Conservation (phyloP, 139 green algal genomes). For the Mesotaenium endlicherianum region DNA sequence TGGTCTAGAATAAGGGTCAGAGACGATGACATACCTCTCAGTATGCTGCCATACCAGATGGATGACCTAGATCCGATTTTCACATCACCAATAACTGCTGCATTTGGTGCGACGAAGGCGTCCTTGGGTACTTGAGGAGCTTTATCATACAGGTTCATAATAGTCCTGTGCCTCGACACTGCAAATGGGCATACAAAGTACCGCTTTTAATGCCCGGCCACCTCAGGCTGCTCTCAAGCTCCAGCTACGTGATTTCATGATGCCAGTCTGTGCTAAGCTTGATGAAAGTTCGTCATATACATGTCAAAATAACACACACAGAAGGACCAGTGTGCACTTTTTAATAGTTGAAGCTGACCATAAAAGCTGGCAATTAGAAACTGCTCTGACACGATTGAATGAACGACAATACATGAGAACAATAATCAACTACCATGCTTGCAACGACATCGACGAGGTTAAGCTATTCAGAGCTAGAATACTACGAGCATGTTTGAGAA, state of each 20-base stretch:
- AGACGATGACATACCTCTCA: conserved; percentile 79
- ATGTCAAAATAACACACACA: too few relatives aligned
- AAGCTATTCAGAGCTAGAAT: not conserved
- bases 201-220: too few relatives aligned
- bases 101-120: conserved; percentile 85
- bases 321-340: too few relatives aligned
- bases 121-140: conserved; percentile 62
- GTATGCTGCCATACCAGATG: conserved; percentile 86
- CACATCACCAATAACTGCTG: conserved; percentile 83
- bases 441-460: not conserved
- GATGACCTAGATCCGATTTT: conserved; percentile 73
- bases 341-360: too few relatives aligned
- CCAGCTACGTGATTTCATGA: too few relatives aligned
- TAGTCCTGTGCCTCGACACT: conserved; percentile 71
- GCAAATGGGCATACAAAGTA: conserved; percentile 20
- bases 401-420: too few relatives aligned
- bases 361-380: too few relatives aligned
- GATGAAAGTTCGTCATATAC: too few relatives aligned
- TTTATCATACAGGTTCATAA: conserved; percentile 70
- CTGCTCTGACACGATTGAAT: too few relatives aligned
- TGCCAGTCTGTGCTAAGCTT: too few relatives aligned
- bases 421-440: not conserved
- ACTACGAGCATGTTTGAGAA: not conserved
- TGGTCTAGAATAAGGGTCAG: too few relatives aligned
- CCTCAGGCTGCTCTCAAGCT: too few relatives aligned